Evolutionary conservation across 352 stramenopile genomes (phyloP).

Genomic region (Pythium grandisporangium): DNA sequence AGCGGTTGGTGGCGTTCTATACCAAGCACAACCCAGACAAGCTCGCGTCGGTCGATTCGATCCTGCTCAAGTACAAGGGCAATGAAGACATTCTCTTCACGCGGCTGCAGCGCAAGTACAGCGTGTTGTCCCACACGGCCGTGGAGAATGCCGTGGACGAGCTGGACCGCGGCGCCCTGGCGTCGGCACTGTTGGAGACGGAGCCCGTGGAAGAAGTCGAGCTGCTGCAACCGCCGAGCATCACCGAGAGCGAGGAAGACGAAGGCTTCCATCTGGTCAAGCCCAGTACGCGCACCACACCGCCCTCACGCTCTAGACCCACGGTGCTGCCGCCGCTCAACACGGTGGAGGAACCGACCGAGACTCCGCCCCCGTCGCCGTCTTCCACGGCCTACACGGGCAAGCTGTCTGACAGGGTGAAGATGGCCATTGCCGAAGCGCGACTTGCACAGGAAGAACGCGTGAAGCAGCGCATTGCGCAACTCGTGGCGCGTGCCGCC

Average conservation of each 20-base stretch:
- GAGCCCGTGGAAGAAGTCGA: conserved; percentile 21
- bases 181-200: conserved; percentile 40
- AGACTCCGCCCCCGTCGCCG: conserved; percentile 26
- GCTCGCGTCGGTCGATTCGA: conserved; percentile 41
- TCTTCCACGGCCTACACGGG: conserved; percentile 5
- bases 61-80: conserved; percentile 62
- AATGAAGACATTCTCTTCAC: conserved; percentile 77
- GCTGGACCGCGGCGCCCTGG: conserved; percentile 43
- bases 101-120: conserved; percentile 75
- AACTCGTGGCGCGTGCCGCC: conserved; percentile 31
- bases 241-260: conserved; percentile 13
- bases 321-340: too few species aligned
- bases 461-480: conserved; percentile 50
- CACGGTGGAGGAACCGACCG: conserved; percentile 12
- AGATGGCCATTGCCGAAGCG: conserved; percentile 39
- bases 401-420: conserved; percentile 15
- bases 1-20: conserved; percentile 58
- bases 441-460: conserved; percentile 39
- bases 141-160: conserved; percentile 14
- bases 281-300: conserved; percentile 8
- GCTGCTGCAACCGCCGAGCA: conserved; percentile 18
- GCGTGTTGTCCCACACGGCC: conserved; percentile 27
- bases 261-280: conserved; percentile 31
- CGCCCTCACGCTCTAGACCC: too few species aligned
- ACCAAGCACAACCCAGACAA: conserved; percentile 66